phyloP scores from a whole-genome alignment of 2,329 filamentous ascomycete species.

The Ophiosphaerella herpotricha region DNA sequence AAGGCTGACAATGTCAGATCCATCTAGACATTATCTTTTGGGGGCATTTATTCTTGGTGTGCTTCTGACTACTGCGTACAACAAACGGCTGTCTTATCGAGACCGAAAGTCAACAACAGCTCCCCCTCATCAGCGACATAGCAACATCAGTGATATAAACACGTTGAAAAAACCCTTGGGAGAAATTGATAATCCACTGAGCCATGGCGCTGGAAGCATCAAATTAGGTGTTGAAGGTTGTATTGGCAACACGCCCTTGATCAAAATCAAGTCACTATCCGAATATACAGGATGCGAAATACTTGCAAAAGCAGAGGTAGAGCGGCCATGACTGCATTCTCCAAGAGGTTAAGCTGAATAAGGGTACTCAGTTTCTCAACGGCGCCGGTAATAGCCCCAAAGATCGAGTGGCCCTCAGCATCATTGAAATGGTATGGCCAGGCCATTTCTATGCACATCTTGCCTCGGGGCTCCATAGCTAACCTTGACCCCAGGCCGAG shows the following conservation, averaged over 20 bases:
- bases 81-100: constrained; percentile 1
- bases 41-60: constrained; percentile 79
- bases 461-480: constrained; percentile 1
- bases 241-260: constrained; percentile 90
- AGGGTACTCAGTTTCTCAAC: constrained; percentile 71
- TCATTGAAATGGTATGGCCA: constrained; percentile 68
- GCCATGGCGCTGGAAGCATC: constrained; percentile 49
- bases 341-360: constrained; percentile 3
- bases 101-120: constrained; percentile 25
- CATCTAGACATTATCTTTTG: constrained; percentile 63
- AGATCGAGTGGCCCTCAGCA: constrained; percentile 88
- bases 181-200: constrained; percentile 20
- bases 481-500: constrained; percentile 65
- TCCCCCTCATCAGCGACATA: constrained; percentile 20
- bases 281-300: constrained; percentile 87
- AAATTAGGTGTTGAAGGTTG: constrained; percentile 84
- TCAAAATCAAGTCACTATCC: constrained; percentile 83
- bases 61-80: constrained; percentile 60
- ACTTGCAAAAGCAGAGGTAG: constrained; percentile 83
- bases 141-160: constrained; percentile 31
- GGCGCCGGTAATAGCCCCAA: constrained; percentile 93
- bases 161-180: constrained; percentile 28
- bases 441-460: too few species aligned
- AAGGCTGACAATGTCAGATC: constrained; percentile 36
- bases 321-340: background rate